Evolutionary conservation across 495 filamentous ascomycete genomes (phyloP).

Genomic region (Trypethelium eluteriae): DNA sequence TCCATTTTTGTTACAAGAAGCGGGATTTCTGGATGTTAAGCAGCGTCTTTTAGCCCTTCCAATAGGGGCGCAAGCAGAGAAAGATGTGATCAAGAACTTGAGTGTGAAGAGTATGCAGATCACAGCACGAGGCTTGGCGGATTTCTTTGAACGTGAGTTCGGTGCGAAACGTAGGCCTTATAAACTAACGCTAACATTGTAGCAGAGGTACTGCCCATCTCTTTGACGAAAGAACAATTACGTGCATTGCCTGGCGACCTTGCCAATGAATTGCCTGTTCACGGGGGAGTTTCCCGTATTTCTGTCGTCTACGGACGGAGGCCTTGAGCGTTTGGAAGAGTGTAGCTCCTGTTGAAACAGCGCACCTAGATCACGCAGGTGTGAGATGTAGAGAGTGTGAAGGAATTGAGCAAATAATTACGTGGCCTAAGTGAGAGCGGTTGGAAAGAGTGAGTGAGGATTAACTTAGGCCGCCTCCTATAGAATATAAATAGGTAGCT

Average conservation of each 20-base stretch:
- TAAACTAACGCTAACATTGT: background rate
- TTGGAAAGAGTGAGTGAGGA: no score
- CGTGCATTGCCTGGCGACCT: background rate
- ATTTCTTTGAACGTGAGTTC: background rate
- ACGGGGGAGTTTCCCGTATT: background rate
- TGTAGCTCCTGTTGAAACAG: no score
- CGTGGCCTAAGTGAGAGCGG: no score
- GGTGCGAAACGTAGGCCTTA: background rate
- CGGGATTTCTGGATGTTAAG: background rate
- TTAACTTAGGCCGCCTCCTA: no score
- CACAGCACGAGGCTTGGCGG: background rate
- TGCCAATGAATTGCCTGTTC: background rate
- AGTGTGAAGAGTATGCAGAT: background rate
- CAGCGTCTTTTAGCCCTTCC: background rate
- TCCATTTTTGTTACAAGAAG: background rate
- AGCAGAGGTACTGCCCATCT: background rate
- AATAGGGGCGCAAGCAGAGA: background rate
- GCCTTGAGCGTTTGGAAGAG: no score
- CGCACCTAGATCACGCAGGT: no score
- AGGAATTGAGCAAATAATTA: no score
- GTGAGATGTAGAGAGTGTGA: no score
- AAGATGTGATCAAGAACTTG: background rate
- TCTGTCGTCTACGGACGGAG: background rate
- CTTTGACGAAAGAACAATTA: background rate
- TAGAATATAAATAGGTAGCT: no score